Conservation (phyloP, 2,329 filamentous ascomycete genomes). For the Aspergillus sp. region DNA sequence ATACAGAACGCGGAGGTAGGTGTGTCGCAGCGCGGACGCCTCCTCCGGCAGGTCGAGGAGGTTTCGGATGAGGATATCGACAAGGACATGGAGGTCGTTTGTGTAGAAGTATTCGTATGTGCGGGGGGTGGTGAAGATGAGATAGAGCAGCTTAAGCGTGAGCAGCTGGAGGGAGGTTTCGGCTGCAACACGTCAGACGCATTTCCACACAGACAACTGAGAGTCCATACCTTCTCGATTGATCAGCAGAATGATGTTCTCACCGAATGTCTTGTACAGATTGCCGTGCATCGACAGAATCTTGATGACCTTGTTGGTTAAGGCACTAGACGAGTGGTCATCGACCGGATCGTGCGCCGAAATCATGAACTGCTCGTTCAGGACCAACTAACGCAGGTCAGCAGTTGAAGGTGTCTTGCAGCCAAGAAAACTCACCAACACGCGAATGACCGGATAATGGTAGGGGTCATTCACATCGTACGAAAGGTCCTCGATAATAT, state of each 20-base stretch:
- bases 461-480: constrained; percentile 90
- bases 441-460: constrained; percentile 91
- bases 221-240: constrained; percentile 71
- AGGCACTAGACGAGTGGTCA: constrained; percentile 45
- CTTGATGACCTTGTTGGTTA: constrained; percentile 94
- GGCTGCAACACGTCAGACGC: constrained; percentile 39
- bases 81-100: constrained; percentile 88
- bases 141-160: constrained; percentile 93
- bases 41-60: constrained; percentile 93
- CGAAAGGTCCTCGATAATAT: constrained; percentile 82
- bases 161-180: constrained; percentile 92
- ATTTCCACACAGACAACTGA: constrained; percentile 13
- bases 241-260: constrained; percentile 92
- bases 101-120: constrained; percentile 99
- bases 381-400: constrained; percentile 65
- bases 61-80: constrained; percentile 95
- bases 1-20: constrained; percentile 89
- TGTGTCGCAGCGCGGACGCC: constrained; percentile 71
- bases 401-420: constrained; percentile 7
- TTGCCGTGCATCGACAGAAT: constrained; percentile 77
- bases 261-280: constrained; percentile 88
- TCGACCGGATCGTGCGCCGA: constrained; percentile 56
- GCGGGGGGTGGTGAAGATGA: constrained; percentile 86
- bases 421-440: constrained; percentile 63
- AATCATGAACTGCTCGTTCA: constrained; percentile 99